phyloP scores from a whole-genome alignment of 345 rosid species.

The Moricandia moricandioides region DNA sequence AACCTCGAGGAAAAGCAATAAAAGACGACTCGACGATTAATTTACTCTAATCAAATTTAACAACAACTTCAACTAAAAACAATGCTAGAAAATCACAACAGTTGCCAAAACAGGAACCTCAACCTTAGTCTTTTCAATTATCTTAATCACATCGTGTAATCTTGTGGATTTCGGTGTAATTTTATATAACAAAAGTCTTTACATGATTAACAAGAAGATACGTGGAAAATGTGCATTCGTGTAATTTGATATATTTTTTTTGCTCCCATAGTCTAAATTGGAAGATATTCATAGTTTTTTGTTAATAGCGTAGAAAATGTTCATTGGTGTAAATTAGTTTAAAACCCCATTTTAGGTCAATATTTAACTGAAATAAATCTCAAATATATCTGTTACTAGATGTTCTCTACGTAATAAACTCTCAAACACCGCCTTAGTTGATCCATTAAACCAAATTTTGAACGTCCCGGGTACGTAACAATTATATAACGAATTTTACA shows the following conservation, averaged over 20 bases:
- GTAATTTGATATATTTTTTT: not conserved
- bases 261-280: not conserved
- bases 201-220: not conserved
- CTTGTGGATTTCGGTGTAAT: not conserved
- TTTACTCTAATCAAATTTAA: not conserved
- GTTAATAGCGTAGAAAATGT: not conserved
- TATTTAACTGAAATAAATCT: not conserved
- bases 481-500: not conserved
- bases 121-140: not conserved
- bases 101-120: not conserved
- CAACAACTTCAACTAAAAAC: not conserved
- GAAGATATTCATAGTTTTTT: not conserved
- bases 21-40: constrained; percentile 6
- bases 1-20: not conserved
- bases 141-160: not conserved
- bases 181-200: not conserved
- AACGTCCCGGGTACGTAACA: not conserved
- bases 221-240: not conserved
- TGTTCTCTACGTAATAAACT: constrained; percentile 8
- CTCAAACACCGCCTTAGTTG: not conserved
- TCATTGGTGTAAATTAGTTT: not conserved
- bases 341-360: not conserved
- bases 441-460: not conserved
- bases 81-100: not conserved
- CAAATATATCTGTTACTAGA: not conserved